Conservation (phyloP, 2,329 filamentous ascomycete species). For the Fusarium sp. region DNA sequence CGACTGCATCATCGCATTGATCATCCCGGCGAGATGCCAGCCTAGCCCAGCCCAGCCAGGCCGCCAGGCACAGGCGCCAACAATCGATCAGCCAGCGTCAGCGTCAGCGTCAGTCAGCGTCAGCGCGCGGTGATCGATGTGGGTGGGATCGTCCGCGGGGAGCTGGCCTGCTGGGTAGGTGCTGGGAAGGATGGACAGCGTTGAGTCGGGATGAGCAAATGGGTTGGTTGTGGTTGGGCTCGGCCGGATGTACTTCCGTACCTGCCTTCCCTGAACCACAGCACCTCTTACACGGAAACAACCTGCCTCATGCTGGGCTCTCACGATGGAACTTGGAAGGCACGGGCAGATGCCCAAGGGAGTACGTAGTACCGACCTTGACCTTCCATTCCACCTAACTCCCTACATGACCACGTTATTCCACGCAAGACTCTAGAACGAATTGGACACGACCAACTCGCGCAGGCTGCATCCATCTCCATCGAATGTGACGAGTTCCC, state of each 20-base stretch:
- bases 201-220: conserved; percentile 23
- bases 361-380: background rate
- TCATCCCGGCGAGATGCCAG: conserved; percentile 14
- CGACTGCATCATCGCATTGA: conserved; percentile 15
- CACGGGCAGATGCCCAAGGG: background rate
- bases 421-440: background rate
- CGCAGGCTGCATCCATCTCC: background rate
- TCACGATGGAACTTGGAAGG: background rate
- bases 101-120: conserved; percentile 38
- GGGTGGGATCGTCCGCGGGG: conserved; percentile 24
- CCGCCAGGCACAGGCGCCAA: conserved; percentile 27
- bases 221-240: conserved; percentile 27
- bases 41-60: conserved; percentile 17
- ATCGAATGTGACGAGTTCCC: background rate
- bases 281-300: background rate
- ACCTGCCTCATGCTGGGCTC: background rate
- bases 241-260: conserved; percentile 27
- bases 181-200: conserved; percentile 10
- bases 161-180: conserved; percentile 11
- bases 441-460: background rate
- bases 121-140: conserved; percentile 32
- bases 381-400: background rate
- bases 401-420: background rate
- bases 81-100: conserved; percentile 31
- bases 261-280: conserved; percentile 1